A percentile compares a stretch with the other conserved stretches of the same genome.
phyloP scores from a whole-genome alignment of 225 moss, liverwort and hornwort species.

The Pseudisothecium myosuroides region DNA sequence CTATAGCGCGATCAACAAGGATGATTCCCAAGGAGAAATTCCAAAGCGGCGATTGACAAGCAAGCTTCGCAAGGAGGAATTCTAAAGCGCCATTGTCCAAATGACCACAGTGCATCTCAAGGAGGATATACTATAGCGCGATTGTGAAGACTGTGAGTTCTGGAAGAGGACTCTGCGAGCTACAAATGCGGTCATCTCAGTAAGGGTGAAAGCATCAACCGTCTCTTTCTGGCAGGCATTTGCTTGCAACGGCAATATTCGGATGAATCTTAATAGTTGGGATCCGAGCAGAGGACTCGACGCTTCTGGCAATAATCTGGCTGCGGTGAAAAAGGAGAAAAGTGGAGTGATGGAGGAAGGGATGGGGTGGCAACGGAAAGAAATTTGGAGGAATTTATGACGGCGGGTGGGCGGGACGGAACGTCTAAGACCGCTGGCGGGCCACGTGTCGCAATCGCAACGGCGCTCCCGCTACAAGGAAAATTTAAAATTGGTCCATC shows the following conservation, averaged over 20 bases:
- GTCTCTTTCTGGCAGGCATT: background rate
- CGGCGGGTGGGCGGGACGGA: background rate
- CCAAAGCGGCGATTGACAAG: background rate
- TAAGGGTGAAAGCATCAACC: background rate
- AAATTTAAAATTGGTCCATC: background rate
- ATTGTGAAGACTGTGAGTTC: background rate
- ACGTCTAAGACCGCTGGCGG: background rate
- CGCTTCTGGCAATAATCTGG: background rate
- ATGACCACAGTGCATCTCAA: no score
- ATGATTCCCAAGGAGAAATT: background rate
- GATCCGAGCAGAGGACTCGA: background rate
- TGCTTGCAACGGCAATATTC: constrained; percentile 13
- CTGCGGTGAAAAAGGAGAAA: background rate
- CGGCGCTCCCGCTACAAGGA: background rate
- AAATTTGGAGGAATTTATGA: background rate
- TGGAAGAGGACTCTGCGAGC: background rate
- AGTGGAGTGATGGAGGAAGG: background rate
- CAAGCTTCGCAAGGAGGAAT: no score
- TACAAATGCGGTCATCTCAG: background rate
- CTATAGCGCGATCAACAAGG: background rate
- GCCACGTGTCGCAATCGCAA: background rate
- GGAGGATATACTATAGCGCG: background rate
- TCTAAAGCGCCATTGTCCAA: background rate
- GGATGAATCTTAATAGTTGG: background rate
- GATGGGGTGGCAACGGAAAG: background rate